Percentiles rank a stretch among this genome's conserved stretches.
phyloP scores from a whole-genome alignment of 2,329 filamentous ascomycete genomes.

The Coniochaeta sp. region DNA sequence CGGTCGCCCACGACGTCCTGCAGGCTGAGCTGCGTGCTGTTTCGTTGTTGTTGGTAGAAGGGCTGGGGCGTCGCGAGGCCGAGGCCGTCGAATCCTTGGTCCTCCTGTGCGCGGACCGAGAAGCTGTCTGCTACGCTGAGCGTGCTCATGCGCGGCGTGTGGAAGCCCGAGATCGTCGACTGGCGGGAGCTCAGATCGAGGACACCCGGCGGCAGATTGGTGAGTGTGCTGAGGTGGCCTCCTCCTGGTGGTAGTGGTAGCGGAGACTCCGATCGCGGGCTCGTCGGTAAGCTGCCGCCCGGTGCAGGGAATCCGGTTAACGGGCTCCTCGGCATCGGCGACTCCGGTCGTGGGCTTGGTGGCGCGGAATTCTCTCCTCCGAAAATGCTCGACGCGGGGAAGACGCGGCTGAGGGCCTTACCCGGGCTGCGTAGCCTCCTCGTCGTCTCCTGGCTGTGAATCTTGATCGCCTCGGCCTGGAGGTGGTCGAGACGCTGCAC shows the following conservation, averaged over 20 bases:
- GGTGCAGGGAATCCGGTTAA: background rate
- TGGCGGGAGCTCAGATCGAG: constrained; percentile 1
- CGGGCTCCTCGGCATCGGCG: background rate
- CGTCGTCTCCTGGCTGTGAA: constrained; percentile 27
- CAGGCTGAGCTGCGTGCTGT: constrained; percentile 10
- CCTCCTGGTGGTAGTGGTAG: constrained; percentile 1
- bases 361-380: background rate
- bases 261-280: background rate
- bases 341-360: constrained; percentile 1
- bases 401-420: constrained; percentile 10
- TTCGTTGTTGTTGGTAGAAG: constrained; percentile 9
- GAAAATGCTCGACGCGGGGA: constrained; percentile 7
- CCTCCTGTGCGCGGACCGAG: background rate
- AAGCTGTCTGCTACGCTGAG: constrained; percentile 3
- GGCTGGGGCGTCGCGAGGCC: background rate
- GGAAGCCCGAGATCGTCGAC: background rate
- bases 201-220: background rate
- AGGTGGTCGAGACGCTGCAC: constrained; percentile 57
- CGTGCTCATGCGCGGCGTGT: constrained; percentile 2
- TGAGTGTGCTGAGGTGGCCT: background rate
- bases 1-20: constrained; percentile 51
- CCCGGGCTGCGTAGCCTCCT: constrained; percentile 8
- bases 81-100: background rate
- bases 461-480: constrained; percentile 52
- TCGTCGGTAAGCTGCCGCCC: background rate